phyloP scores from a whole-genome alignment of 2,329 filamentous ascomycete genomes.

The Penicillium sp. region DNA sequence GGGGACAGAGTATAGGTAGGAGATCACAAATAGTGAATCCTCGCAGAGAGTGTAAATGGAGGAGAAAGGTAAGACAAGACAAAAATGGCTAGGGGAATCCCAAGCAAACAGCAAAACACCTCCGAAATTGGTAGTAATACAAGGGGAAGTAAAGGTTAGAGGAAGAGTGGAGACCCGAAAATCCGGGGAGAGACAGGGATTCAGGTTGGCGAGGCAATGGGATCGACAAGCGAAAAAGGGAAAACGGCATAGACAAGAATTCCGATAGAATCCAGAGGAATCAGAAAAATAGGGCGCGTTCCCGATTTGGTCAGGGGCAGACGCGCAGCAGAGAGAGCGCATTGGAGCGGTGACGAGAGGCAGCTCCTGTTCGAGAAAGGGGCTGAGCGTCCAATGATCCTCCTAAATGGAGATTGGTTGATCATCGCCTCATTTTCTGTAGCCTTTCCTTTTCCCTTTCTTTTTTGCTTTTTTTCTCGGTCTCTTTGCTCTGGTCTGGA shows the following conservation, averaged over 20 bases:
- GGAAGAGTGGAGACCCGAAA: slow-evolving; percentile 10
- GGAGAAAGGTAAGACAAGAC: not conserved
- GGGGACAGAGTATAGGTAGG: slow-evolving; percentile 1
- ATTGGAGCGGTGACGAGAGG: slow-evolving; percentile 16
- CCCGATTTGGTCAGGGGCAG: slow-evolving; percentile 6
- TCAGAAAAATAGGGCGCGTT: not conserved
- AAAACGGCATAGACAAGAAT: not conserved
- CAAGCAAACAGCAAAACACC: not conserved
- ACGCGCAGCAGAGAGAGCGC: not conserved
- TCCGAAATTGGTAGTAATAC: slow-evolving; percentile 24
- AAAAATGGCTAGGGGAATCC: slow-evolving; percentile 5
- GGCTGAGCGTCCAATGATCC: slow-evolving; percentile 9
- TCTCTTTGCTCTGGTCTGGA: not conserved
- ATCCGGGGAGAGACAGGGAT: slow-evolving; percentile 14
- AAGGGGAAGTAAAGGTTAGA: slow-evolving; percentile 14
- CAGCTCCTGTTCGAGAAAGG: slow-evolving; percentile 2
- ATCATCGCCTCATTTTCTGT: slow-evolving; percentile 21
- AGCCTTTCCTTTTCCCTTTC: not conserved
- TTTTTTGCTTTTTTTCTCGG: not conserved
- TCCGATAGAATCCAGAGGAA: not conserved
- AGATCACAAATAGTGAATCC: not conserved
- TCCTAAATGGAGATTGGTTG: not conserved
- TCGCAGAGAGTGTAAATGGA: not conserved
- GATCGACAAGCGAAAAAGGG: not conserved
- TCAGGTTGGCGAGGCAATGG: not conserved